Evolutionary conservation across 345 rosid genomes (phyloP).

Genomic region (Moricandia moricandioides): DNA sequence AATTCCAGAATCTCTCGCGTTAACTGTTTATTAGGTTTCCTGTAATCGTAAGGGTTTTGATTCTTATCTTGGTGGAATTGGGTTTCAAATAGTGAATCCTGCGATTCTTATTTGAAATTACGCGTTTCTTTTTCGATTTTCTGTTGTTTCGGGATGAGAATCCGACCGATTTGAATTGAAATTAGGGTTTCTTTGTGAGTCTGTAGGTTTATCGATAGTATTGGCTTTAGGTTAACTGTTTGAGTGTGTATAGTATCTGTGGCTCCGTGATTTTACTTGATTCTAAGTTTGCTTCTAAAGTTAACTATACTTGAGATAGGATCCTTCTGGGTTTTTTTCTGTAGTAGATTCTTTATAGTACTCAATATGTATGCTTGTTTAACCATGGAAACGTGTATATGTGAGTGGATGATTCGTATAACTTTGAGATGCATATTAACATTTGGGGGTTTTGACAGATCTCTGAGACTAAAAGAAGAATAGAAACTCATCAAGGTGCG

Average conservation of each 20-base stretch:
- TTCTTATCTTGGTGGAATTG: not conserved
- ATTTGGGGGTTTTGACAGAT: conserved; percentile 41
- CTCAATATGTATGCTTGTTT: not conserved
- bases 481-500: conserved; percentile 67
- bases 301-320: not conserved
- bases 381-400: not conserved
- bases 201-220: not conserved
- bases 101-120: conserved; percentile 22
- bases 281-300: not conserved
- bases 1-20: not conserved
- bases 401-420: not conserved
- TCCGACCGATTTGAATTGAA: not conserved
- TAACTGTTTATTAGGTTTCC: conserved; percentile 11
- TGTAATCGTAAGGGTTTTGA: conserved; percentile 15
- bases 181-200: conserved; percentile 32
- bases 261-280: not conserved
- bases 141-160: not conserved
- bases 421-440: not conserved
- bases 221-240: conserved; percentile 12
- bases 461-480: conserved; percentile 61
- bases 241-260: not conserved
- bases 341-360: too few relatives aligned
- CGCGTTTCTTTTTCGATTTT: not conserved
- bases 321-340: not conserved
- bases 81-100: conserved; percentile 11